phyloP scores from a whole-genome alignment of 305 asterid species.

The Fraxinus floribunda region DNA sequence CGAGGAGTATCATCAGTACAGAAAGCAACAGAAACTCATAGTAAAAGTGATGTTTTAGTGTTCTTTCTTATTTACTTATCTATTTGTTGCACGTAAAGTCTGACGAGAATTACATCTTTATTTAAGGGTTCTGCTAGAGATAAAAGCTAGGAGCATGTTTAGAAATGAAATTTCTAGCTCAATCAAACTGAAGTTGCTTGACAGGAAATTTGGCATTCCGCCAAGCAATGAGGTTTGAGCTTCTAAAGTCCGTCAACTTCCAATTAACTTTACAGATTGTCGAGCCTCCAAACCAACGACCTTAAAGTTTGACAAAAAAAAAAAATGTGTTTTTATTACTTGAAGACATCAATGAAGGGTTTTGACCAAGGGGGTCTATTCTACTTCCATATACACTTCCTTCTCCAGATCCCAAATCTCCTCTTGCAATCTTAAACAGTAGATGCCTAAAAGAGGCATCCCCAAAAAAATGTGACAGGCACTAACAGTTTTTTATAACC shows the following conservation, averaged over 20 bases:
- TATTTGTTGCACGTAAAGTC: not conserved
- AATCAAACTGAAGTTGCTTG: not conserved
- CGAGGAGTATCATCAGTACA: not conserved
- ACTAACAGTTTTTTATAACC: not conserved
- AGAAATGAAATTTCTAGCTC: not conserved
- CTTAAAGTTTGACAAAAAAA: not conserved
- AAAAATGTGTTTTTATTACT: not conserved
- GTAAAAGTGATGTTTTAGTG: not conserved
- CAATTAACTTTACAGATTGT: not conserved
- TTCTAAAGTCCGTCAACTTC: not conserved
- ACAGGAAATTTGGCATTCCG: not conserved
- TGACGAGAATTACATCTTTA: not conserved
- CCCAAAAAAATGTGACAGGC: not conserved
- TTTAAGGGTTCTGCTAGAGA: not conserved
- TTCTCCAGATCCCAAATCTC: not conserved
- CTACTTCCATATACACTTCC: not conserved
- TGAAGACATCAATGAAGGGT: not conserved
- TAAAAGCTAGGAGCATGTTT: not conserved
- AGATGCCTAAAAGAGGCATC: not conserved
- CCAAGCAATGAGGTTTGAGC: not conserved
- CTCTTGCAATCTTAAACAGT: not conserved
- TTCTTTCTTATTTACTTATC: not conserved
- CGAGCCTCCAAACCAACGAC: not conserved
- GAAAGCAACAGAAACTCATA: not conserved
- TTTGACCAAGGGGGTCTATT: not conserved